Evolutionary conservation across 2,329 filamentous ascomycete genomes (phyloP), one percentile per base, ranked within the genome.

Genomic region (Aspergillus fischeri): DNA sequence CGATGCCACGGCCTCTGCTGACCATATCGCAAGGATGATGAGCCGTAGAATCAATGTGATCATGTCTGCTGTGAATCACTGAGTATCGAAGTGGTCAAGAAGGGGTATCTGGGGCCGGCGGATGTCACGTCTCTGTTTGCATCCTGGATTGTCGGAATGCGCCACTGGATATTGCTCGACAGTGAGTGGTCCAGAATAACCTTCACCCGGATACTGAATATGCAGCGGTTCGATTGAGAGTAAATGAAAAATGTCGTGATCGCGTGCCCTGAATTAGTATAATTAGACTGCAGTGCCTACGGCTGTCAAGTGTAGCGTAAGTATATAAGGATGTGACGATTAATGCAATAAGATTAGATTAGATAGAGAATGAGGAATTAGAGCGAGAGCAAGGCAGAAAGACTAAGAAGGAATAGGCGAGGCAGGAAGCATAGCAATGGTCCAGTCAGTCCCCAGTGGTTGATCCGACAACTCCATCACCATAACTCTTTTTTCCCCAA

Each of bases 1-100:
- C 20, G 61, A 53, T 48, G 67, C 63, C 47, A 45, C 38, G 54
- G 60, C 59, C 51, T 57, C 53, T 32, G 53, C 58, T 44, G 59
- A 64, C 51, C 63, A 62, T 45, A 68, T 56, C 52, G 60, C 55
- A 62, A 62, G 55, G 50, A 57, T 49, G 48, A 63, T 45, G 49
- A 60, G 60, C 51, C 62, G 54, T 29, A 66, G 49, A 27, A 54
- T 54, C 60, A 52, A 57, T 49, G 59, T 57, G 50, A 56, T 62
- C 67, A 68, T 69, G 52, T 65, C 60, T 53, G 53, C 25, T 48
- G 35, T 38, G 54, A 49, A 14, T 49, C 10, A 45, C 14, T 17
- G 32, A 38, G 32, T 3, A n/a, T 17, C 32, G 4, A 38, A 38
- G 32, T 17, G 32, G 14, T 38, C 32, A 35, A 42, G 51, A 24